These are phyloP conservation scores for Aspergillus brasiliensis DNA, from an alignment of 2,329 filamentous ascomycete genomes.

Conservation along the genomic window DNA sequence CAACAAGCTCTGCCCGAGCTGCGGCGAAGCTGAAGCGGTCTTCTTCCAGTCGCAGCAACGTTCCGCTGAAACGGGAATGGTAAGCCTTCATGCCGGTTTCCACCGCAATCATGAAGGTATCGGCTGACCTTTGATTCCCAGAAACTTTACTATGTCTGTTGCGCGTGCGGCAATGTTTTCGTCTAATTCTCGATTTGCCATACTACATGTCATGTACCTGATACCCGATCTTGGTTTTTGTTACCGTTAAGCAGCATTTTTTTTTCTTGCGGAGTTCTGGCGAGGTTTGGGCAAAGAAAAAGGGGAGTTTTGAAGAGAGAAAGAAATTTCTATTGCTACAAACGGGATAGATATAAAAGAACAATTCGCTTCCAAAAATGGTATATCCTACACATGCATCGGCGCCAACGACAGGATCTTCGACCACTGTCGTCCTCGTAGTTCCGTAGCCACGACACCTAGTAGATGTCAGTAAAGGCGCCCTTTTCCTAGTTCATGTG, in stretches of 20 bases:
- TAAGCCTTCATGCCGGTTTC: conserved; percentile 51
- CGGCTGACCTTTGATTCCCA: conserved; percentile 41
- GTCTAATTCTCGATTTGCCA: conserved; percentile 24
- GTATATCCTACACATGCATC: conserved; percentile 65
- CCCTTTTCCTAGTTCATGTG: not conserved
- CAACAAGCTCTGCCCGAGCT: conserved; percentile 81
- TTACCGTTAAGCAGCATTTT: conserved; percentile 13
- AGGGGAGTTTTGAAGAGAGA: conserved; percentile 6
- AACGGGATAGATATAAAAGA: conserved; percentile 24
- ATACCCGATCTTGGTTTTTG: conserved; percentile 21
- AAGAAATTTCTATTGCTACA: conserved; percentile 34
- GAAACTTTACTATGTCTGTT: conserved; percentile 95
- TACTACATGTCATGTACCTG: conserved; percentile 8
- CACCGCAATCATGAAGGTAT: not conserved
- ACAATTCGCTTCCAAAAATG: conserved; percentile 31
- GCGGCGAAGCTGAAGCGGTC: conserved; percentile 85
- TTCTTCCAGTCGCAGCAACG: conserved; percentile 99
- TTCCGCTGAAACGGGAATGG: conserved; percentile 97
- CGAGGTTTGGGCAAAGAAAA: conserved; percentile 11
- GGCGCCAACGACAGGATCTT: conserved; percentile 97
- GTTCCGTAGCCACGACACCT: conserved; percentile 84
- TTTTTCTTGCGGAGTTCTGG: conserved; percentile 26
- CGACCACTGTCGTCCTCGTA: conserved; percentile 93
- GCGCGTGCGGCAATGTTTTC: conserved; percentile 88
- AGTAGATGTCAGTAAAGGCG: conserved; percentile 27